Conservation (phyloP, 805 yeast species). For the Schwanniomyces vanrijiae region DNA sequence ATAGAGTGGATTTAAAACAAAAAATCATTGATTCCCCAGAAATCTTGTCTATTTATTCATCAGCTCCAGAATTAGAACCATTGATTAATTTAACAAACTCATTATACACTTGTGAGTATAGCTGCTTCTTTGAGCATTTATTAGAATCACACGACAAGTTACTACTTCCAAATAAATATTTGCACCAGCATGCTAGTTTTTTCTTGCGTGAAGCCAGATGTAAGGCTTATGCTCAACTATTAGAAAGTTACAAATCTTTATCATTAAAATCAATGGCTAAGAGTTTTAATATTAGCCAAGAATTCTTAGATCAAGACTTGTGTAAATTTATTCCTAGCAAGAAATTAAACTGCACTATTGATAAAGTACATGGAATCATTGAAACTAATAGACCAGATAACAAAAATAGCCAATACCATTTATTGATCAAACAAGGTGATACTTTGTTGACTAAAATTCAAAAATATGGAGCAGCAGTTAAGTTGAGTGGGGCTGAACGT, state of each 20-base stretch:
- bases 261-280: constrained; percentile 91
- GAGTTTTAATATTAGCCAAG: constrained; percentile 86
- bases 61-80: constrained; percentile 72
- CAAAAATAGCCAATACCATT: constrained; percentile 90
- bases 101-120: constrained; percentile 85
- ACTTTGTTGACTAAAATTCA: constrained; percentile 88
- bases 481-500: constrained; percentile 88
- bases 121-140: constrained; percentile 71
- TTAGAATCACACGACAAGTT: constrained; percentile 75
- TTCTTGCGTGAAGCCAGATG: constrained; percentile 92
- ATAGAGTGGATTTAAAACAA: constrained; percentile 78
- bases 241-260: constrained; percentile 91
- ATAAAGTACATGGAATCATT: constrained; percentile 90
- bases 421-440: constrained; percentile 89
- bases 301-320: constrained; percentile 82
- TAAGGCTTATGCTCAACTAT: constrained; percentile 89
- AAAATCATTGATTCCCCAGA: constrained; percentile 94
- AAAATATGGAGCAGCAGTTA: constrained; percentile 96
- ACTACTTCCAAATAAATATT: constrained; percentile 60
- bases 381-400: constrained; percentile 96
- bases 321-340: constrained; percentile 91
- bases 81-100: constrained; percentile 81
- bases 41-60: constrained; percentile 74
- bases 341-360: constrained; percentile 92
- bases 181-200: constrained; percentile 76